Conservation (phyloP, 2,329 filamentous ascomycete species). For the Fusarium sp. region DNA sequence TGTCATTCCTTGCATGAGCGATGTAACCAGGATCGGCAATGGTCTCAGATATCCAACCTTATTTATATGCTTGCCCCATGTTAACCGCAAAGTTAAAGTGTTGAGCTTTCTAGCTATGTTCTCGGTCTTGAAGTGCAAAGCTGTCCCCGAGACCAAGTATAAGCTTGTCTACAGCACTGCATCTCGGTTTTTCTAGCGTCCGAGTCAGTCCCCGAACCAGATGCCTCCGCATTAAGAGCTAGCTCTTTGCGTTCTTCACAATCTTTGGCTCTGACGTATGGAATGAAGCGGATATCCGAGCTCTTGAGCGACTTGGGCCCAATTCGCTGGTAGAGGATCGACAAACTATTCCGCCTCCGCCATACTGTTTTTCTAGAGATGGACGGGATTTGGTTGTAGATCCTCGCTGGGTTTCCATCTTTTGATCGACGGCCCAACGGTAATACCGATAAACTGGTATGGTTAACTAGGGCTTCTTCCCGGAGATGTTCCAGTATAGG, state of each 20-base stretch:
- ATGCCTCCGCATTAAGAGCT: no score
- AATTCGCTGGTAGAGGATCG: not conserved
- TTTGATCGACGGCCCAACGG: not conserved
- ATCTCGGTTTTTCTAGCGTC: not conserved
- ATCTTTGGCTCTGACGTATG: not conserved
- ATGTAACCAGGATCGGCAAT: not conserved
- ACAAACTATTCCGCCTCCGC: not conserved
- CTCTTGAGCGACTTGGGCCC: no score
- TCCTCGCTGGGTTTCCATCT: not conserved
- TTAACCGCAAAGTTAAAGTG: not conserved
- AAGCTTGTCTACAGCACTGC: not conserved
- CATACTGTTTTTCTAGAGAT: not conserved
- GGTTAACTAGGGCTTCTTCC: rapidly evolving
- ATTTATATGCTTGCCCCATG: not conserved
- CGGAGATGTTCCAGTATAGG: not conserved
- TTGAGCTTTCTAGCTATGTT: no score
- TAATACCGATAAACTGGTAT: not conserved
- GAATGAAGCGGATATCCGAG: conserved; percentile 17
- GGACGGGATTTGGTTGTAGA: rapidly evolving
- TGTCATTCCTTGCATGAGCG: conserved; percentile 17
- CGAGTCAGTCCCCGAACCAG: not conserved
- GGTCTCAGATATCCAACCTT: conserved; percentile 1
- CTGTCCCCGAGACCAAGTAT: no score
- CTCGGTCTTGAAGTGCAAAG: no score
- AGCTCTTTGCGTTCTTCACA: not conserved